Evolutionary conservation across 441 rosid species (phyloP).

Genomic region (Lepidium campestre): DNA sequence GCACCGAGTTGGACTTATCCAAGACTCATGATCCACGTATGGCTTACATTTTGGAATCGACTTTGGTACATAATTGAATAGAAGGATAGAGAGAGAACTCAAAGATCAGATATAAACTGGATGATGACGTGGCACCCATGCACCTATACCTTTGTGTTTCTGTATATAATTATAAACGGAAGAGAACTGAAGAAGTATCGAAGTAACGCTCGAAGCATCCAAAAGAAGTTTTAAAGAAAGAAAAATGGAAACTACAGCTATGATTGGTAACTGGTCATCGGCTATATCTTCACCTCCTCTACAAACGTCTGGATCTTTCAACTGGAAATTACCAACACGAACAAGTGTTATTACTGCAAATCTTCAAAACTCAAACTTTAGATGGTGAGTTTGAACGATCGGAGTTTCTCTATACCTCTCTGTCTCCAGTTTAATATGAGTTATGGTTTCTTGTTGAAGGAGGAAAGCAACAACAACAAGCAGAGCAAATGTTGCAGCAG

Average conservation of each 20-base stretch:
- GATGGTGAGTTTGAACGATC: constrained; percentile 9
- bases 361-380: constrained; percentile 21
- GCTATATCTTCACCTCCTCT: constrained; percentile 31
- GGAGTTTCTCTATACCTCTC: background rate
- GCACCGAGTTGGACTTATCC: constrained; percentile 25
- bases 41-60: constrained; percentile 11
- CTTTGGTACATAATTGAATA: background rate
- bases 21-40: constrained; percentile 13
- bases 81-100: background rate
- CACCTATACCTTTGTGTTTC: constrained; percentile 15
- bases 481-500: constrained; percentile 30
- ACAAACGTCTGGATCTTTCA: background rate
- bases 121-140: constrained; percentile 32
- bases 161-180: background rate
- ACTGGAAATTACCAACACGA: background rate
- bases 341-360: background rate
- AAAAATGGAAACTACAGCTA: constrained; percentile 37
- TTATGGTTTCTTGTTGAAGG: constrained; percentile 24
- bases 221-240: background rate
- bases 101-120: constrained; percentile 19
- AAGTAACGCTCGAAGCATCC: background rate
- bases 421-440: background rate
- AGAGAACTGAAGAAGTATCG: background rate
- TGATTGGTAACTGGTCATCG: constrained; percentile 27
- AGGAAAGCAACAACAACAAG: constrained; percentile 32